Conservation (phyloP, 2,329 filamentous ascomycete genomes). For the Alternaria panax region DNA sequence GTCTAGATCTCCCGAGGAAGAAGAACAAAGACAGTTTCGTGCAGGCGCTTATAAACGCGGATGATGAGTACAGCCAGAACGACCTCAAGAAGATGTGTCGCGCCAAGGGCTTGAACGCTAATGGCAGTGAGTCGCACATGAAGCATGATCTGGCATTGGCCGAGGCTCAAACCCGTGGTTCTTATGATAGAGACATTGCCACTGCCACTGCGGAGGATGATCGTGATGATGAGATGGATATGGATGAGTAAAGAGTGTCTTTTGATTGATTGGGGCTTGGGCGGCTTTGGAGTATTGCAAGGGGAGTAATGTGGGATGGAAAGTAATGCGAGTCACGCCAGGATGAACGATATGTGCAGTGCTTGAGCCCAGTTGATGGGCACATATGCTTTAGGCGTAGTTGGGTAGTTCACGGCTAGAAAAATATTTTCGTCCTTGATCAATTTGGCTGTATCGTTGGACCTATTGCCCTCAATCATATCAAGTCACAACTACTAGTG, state of each 20-base stretch:
- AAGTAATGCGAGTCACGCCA: not conserved
- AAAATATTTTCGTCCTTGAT: not conserved
- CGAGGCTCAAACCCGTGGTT: slow-evolving; percentile 27
- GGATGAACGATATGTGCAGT: not conserved
- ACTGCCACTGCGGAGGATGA: slow-evolving; percentile 5
- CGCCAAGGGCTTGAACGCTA: slow-evolving; percentile 28
- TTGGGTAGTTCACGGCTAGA: not conserved
- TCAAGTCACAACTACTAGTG: not conserved
- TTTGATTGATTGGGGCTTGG: not conserved
- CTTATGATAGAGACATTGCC: slow-evolving; percentile 22
- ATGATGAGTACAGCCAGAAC: slow-evolving; percentile 25
- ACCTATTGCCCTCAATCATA: not conserved
- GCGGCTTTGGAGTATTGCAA: not conserved
- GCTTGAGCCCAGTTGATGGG: not conserved
- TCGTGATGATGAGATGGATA: slow-evolving; percentile 9
- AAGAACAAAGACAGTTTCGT: slow-evolving; percentile 29
- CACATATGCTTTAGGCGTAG: not conserved
- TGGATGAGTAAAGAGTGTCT: not conserved
- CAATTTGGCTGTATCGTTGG: not conserved
- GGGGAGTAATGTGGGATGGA: not conserved
- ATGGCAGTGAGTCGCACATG: slow-evolving; percentile 34
- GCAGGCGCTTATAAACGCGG: slow-evolving; percentile 30
- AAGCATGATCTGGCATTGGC: slow-evolving; percentile 36
- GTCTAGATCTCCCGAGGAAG: slow-evolving; percentile 18
- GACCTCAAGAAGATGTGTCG: slow-evolving; percentile 36